Evolutionary conservation across 2,329 filamentous ascomycete species (phyloP), one percentile per base, ranked within the genome.

Genomic region (Xenoacremonium recifei): DNA sequence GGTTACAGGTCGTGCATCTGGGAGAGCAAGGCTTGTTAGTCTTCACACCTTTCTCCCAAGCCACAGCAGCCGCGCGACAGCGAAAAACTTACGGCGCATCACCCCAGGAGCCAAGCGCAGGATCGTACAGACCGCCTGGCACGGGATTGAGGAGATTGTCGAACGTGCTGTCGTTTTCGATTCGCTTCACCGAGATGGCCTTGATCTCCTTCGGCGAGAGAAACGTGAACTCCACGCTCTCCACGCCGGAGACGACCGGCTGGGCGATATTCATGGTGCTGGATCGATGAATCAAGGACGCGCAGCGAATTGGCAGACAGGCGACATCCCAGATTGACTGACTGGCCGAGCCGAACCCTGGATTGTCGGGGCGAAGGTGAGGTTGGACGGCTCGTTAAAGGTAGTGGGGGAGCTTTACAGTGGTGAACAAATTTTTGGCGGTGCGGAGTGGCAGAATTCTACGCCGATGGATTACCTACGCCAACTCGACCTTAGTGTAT

Each of bases 161-260:
- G 65, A 97, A 93, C n/a, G 93, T 96, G 53, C 80, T 88, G 38
- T 90, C 85, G 71, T 95, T 95, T 61, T 95, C 87, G 57, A 99
- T 95, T 67, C 84, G 83, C 73, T 93, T 93, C 54, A 96, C 93
- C 7, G 93, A 99, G 57, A 97, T 82, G 47, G 84, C 79, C 63
- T 84, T 84, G 63, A 99, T 90, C 66, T 99, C 92, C 47, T 85
- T 76, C 38, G 84, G 76, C 16, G 87, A 82, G 54, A 97, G 81
- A 61, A 95, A 89, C 34, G 82, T 84, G 67, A 99, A 99, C 64
- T 95, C 88, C 60, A 99, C 89, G 63, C 85, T 85, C 64, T 85
- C 80, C 60, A 99, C 86, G 62, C 84, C 77, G 60, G 90, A 95
- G 51, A 87, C 78, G 49, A 96, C 80, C 33, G 93, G 91, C 62